Base-by-base conservation (phyloP, 1,284 basidiomycete species). In the Ganoderma lucidum region DNA sequence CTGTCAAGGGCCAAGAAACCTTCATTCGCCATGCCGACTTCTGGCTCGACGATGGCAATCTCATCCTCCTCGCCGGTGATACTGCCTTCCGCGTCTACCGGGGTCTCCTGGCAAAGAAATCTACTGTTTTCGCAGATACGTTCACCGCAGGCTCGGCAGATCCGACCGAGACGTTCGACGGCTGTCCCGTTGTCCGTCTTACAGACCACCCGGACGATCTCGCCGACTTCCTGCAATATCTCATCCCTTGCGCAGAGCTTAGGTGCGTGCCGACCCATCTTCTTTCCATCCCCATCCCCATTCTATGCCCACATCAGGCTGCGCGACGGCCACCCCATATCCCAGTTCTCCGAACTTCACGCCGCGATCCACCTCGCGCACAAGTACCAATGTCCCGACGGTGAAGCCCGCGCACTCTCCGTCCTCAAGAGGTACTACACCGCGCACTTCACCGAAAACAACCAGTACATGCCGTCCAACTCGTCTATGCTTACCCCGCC, bases 71-170 rank as follows among this genome's bases (percentile, higher is more conserved):
- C 56, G 66, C 66, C 10, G 51, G 63, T 2, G 48, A 59, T 9
- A 19, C 39, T 37, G 63, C 45, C 14, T 70, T 66, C 28, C 67
- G 66, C 2, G 41, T 75, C 37, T 70, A 74, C 67, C 32, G 60
- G 1, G 64, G 65, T 1, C 60, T 72, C 37, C 62, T 75, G 10
- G 62, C 70, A 0, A n/a, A 55, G 3, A 66, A 70, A 8, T 75
- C 74, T 12, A 32, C 55, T 6, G 67, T 75, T 4, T 75, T 75
- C 56, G 44, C 55, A 4, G 71, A 73, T 44, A 70, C 73, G 65
- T 68, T 74, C 45, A 41, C 59, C 3, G 17, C 30, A 8, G 35
- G 70, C 17, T 59, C 67, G 4, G 70, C 71, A 42, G 63, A 65
- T 12, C 39, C 32, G 17, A 42, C 59, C 28, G 62, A 60, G 10